Conservation (phyloP, 768 basidiomycete genomes). For the Leccinum sublutescens region DNA sequence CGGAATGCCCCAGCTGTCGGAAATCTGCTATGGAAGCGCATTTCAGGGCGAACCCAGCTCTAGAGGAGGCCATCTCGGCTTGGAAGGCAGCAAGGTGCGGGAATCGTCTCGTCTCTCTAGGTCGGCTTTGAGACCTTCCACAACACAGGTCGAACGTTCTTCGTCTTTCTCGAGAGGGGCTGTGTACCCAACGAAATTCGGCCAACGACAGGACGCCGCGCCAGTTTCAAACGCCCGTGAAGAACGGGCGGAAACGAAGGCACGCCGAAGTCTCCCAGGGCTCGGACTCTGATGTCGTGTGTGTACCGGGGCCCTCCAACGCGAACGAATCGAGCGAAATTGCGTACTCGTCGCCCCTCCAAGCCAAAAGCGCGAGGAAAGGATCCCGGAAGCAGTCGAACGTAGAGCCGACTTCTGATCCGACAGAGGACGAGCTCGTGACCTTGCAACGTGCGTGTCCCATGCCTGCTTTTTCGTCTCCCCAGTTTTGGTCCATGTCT, state of each 20-base stretch:
- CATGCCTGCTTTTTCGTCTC: background rate
- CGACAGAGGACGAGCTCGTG: slow-evolving; percentile 29
- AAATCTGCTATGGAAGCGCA: slow-evolving; percentile 57
- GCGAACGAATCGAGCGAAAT: slow-evolving; percentile 23
- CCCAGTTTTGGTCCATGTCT: background rate
- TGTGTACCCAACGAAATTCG: slow-evolving; percentile 2
- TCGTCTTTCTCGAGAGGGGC: slow-evolving; percentile 36
- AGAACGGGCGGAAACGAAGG: slow-evolving; percentile 38
- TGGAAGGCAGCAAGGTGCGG: slow-evolving; percentile 71
- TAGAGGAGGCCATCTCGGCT: slow-evolving; percentile 68
- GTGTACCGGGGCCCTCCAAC: slow-evolving; percentile 32
- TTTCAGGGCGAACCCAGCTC: slow-evolving; percentile 61
- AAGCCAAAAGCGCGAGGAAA: slow-evolving; percentile 21
- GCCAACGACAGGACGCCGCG: slow-evolving; percentile 17
- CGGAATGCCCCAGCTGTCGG: slow-evolving; percentile 74
- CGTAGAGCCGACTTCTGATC: slow-evolving; percentile 32
- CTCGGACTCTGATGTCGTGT: slow-evolving; percentile 30
- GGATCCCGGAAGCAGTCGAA: slow-evolving; percentile 9
- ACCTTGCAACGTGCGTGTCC: slow-evolving; percentile 15
- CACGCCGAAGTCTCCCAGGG: slow-evolving; percentile 17
- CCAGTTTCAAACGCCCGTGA: slow-evolving; percentile 13
- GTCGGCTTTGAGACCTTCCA: background rate
- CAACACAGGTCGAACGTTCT: slow-evolving; percentile 44
- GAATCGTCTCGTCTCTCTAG: background rate
- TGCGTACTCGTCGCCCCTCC: slow-evolving; percentile 23